Percentiles rank a stretch among this genome's conserved stretches.
Conservation (phyloP, 2,329 filamentous ascomycete species). For the Cladophialophora immunda region DNA sequence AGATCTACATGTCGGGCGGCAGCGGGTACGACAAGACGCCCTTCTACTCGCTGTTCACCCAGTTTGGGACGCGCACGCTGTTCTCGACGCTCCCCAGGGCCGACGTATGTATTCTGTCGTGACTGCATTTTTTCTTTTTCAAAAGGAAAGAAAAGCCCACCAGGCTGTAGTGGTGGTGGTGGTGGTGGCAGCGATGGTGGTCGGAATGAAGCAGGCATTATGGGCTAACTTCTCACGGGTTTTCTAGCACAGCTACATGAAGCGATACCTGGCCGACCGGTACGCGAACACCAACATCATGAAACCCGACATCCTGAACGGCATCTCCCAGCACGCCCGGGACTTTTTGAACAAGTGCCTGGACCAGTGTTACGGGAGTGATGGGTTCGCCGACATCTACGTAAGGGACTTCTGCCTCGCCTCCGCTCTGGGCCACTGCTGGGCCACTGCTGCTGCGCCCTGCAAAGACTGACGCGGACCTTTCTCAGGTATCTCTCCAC, state of each 20-base stretch:
- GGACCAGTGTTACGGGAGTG: neutral
- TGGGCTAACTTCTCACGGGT: neutral
- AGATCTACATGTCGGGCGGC: conserved; percentile 38
- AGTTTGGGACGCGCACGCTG: conserved; percentile 40
- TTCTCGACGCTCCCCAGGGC: conserved; percentile 17
- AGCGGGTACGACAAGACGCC: conserved; percentile 51
- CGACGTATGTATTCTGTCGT: conserved; percentile 12
- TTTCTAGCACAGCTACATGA: conserved; percentile 23
- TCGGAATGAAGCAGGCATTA: no score
- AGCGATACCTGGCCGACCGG: conserved; percentile 20
- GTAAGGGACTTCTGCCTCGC: conserved; percentile 63
- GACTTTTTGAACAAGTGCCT: conserved; percentile 9
- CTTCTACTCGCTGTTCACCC: conserved; percentile 47
- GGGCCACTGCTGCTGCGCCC: neutral
- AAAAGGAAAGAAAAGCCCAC: no score
- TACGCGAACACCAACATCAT: conserved; percentile 7
- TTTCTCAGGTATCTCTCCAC: conserved; percentile 60
- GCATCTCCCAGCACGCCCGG: conserved; percentile 1
- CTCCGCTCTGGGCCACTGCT: neutral
- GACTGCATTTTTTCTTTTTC: neutral
- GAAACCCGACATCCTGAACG: conserved; percentile 8
- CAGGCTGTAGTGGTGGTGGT: no score
- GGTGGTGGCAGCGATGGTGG: no score
- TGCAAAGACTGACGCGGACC: neutral
- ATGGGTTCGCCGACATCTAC: conserved; percentile 45